Evolutionary conservation across 805 yeast species (phyloP).

Genomic region (Torulaspora quercuum): DNA sequence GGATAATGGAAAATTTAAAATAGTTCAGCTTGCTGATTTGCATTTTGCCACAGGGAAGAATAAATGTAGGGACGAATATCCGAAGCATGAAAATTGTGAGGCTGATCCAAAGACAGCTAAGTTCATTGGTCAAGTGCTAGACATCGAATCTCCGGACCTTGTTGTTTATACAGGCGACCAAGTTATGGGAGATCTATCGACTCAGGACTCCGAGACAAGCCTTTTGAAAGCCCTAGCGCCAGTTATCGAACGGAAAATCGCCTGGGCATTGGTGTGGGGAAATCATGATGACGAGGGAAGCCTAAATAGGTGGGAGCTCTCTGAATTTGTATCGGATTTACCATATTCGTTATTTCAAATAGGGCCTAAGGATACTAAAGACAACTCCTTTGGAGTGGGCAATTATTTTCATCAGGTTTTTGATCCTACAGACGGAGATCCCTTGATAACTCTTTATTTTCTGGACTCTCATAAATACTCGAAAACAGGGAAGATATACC

Average conservation of each 20-base stretch:
- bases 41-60: conserved; percentile 88
- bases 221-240: conserved; percentile 74
- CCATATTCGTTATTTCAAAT: conserved; percentile 64
- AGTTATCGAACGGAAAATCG: conserved; percentile 61
- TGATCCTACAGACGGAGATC: conserved; percentile 38
- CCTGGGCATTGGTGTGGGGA: conserved; percentile 84
- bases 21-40: conserved; percentile 85
- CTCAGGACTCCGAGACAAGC: conserved; percentile 81
- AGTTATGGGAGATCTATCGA: conserved; percentile 65
- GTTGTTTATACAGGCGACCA: conserved; percentile 92
- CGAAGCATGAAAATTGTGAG: conserved; percentile 54
- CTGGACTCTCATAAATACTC: conserved; percentile 83
- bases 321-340: conserved; percentile 51
- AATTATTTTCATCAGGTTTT: conserved; percentile 62
- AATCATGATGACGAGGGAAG: conserved; percentile 93
- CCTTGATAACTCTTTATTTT: conserved; percentile 63
- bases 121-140: conserved; percentile 62
- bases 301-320: conserved; percentile 54
- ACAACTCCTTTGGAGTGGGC: conserved; percentile 69
- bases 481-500: conserved; percentile 56
- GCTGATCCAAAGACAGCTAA: conserved; percentile 73
- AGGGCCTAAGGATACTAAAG: conserved; percentile 54
- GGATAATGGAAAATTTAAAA: conserved; percentile 57
- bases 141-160: conserved; percentile 75
- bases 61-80: conserved; percentile 69